Evolutionary conservation across 768 basidiomycete species (phyloP), one percentile per base, ranked within the genome.

Genomic region (Pleurotus eryngii): DNA sequence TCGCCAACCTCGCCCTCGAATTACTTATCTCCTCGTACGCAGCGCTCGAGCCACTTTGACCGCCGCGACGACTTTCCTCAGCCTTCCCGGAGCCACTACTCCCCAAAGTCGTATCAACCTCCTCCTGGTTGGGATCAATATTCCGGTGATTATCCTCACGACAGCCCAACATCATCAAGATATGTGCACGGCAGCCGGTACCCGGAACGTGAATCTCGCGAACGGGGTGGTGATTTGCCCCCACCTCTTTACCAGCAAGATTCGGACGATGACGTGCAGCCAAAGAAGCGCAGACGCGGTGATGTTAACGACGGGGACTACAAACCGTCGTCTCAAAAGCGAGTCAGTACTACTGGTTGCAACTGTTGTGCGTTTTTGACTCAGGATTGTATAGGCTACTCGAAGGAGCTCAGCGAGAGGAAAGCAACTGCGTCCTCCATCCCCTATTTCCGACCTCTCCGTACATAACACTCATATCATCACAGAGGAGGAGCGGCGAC

Each of bases 251-350:
- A 58, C 55, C 50, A 68, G 66, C 49, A 67, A 57, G 38, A 60
- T 27, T 35, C 49, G 18, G 74, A 72, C 17, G 69, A 66, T 57
- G 56, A 64, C 37, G 61, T 57, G 18, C 40, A 58, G 22, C 69
- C 72, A 38, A 80, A 75, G 69, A 86, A 84, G 74, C 77, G 82
- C 54, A 79, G 81, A 59, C 77, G 74, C 57, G 65, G 68, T 30
- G 67, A 64, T 17, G 75, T 80, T 47, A 78, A 81, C 48, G 86
- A 88, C 63, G 72, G 76, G 4, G 83, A 84, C 63, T 82, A 85
- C 65, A 75, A 76, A 22, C 77, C 82, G 1, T 66, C 61, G 12
- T 51, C 71, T 43, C 64, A 78, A 60, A 75, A 78, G 73, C 84
- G 86, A 65, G 87, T 89, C 73, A 68, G 86, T 79, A 37, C 15